A percentile compares a stretch with the other conserved stretches of the same genome.
Conservation (phyloP, 345 rosid genomes). For the Barbarea vulgaris region DNA sequence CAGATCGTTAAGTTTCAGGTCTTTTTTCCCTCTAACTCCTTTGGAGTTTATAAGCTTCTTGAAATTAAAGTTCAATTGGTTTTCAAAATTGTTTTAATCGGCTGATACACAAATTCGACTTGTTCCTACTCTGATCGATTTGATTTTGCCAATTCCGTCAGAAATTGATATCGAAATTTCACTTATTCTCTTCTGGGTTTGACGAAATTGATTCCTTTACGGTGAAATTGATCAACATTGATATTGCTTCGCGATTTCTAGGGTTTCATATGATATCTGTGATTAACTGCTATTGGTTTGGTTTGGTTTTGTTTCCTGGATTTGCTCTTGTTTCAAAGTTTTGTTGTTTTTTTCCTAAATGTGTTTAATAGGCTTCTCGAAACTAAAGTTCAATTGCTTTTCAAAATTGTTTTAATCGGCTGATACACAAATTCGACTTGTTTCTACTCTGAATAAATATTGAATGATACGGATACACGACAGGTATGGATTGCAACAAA, state of each 20-base stretch:
- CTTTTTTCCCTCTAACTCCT: neutral
- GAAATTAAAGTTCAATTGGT: neutral
- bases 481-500: conserved; percentile 65
- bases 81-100: too few species aligned
- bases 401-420: neutral
- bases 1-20: too few species aligned
- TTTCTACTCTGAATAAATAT: neutral
- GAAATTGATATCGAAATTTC: too few species aligned
- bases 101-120: neutral
- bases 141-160: neutral
- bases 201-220: too few species aligned
- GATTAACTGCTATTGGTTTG: too few species aligned
- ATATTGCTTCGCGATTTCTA: too few species aligned
- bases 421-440: conserved; percentile 8
- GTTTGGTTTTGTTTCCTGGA: too few species aligned
- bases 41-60: neutral
- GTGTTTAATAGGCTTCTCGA: neutral
- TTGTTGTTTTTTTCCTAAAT: too few species aligned
- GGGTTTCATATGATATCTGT: too few species aligned
- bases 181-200: too few species aligned
- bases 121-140: neutral
- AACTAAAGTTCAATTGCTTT: neutral
- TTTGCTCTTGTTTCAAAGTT: too few species aligned
- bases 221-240: too few species aligned
- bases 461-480: conserved; percentile 25